Base-by-base conservation (phyloP, 2,329 filamentous ascomycete species). In the Monosporascus sp. region DNA sequence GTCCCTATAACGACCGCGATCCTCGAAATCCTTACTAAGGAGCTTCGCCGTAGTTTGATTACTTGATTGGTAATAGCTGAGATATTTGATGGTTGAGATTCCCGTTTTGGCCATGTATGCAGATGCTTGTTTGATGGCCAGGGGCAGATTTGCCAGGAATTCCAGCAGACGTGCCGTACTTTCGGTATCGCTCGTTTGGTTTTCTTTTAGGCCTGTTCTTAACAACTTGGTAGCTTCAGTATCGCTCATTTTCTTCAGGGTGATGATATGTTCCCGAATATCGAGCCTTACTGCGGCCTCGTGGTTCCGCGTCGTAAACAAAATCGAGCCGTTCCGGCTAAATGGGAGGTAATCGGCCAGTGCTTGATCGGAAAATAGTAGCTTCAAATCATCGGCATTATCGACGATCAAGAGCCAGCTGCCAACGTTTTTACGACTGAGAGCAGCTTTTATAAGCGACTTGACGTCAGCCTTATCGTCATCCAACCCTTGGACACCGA, bases 51-150 rank as follows among this genome's bases (percentile, higher is more conserved):
- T 22, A 5, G 47, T 52, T 2, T 54, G 22, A 15, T 69, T 51
- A 9, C 58, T 65, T 1, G 57, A 55, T 31, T 52, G 39, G 25
- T 56, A 68, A 20, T 60, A 51, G 0, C 54, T 15, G 1, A 72
- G 55, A 47, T 72, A 72, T 22, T 52, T 47, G 0, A 52, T n/a
- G 1, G 58, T 57, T 2, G 65, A 52, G 2, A 63, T 62, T 3
- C 45, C 24, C 2, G 37, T 70, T 20, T 58, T 57, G 48, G 64
- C 63, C 51, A 75, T 68, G 50, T 65, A 75, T 7, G 65, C 62
- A 2, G 65, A 63, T 18, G 70, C 70, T 24, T 72, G 69, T 37
- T 52, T 61, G 43, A 73, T 67, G 3, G 70, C 70, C 1, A 74
- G 59, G 1, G 70, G 70, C 6, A 73, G 55, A 41, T 65, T 47